Evolutionary conservation across 78 protist species (phyloP), one percentile per base, ranked within the genome.

Genomic region (Dictyostelium discoideum): DNA sequence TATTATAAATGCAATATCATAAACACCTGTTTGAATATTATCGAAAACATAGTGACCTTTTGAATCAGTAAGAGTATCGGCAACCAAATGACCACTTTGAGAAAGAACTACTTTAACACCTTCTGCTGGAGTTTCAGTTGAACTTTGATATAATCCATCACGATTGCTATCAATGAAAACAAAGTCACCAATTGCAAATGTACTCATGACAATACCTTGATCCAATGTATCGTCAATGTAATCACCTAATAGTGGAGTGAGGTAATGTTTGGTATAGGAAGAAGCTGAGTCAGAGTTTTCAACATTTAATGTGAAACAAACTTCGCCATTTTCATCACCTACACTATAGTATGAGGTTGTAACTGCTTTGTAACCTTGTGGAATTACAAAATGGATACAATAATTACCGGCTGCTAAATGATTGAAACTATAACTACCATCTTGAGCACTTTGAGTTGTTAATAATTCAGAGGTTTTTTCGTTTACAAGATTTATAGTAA

Each of bases 111-210:
- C 92, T 20, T 22, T 44, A 13, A 77, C 69, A 39, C 79, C 42
- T 1, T 29, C 24, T 4, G 32, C 10, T 65, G 78, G 60, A 14
- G 24, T 84, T 22, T 54, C 77, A 22, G 16, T 18, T 26, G 22
- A 7, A 24, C 20, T 32, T 14, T 37, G 10, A 26, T 85, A 79
- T 11, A 40, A 14, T 18, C 78, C 72, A 39, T 92, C 83, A 63
- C 86, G 60, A 72, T 92, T 78, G 9, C 46, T 26, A 29, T 92
- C 95, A n/a, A 50, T 24, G 67, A 54, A 92, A 8, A 82, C 87
- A 14, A 39, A 32, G 24, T 92, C 87, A 63, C 95, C 95, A 81
- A 92, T 67, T n/a, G 87, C 85, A 40, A 78, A 84, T 3, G 16
- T 11, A 32, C 72, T 24, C 20, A 85, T 77, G 1, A 48, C 46